Conservation (phyloP, 108 stramenopile species). For the Cyclostephanos invisitatus region DNA sequence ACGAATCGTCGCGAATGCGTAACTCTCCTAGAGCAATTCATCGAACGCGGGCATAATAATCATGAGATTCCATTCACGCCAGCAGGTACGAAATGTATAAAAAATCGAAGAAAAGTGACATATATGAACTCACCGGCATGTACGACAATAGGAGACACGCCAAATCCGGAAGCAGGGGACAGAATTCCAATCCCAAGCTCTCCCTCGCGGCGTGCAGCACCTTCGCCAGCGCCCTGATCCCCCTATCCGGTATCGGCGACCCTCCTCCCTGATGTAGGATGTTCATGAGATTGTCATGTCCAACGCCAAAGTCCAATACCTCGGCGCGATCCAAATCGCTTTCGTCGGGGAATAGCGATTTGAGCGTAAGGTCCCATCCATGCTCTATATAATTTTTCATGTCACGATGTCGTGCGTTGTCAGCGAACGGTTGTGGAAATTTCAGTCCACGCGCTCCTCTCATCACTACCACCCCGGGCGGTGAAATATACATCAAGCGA, state of each 20-base stretch:
- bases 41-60: not conserved
- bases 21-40: conserved; percentile 28
- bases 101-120: not conserved
- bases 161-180: conserved; percentile 42
- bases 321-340: conserved; percentile 44
- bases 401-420: not conserved
- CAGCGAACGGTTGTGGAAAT: not conserved
- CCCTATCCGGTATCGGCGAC: conserved; percentile 24
- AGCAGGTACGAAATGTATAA: not conserved
- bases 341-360: conserved; percentile 38
- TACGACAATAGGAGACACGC: conserved; percentile 35
- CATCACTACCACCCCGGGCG: too few relatives aligned
- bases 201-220: conserved; percentile 38
- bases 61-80: not conserved
- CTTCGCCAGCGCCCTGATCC: conserved; percentile 27
- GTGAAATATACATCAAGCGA: not conserved
- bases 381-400: conserved; percentile 6
- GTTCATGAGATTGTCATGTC: conserved; percentile 44
- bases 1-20: conserved; percentile 47
- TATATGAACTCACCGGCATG: conserved; percentile 42
- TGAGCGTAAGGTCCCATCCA: conserved; percentile 42
- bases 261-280: conserved; percentile 25
- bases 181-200: conserved; percentile 48
- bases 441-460: not conserved
- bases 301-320: conserved; percentile 44